Conservation (phyloP, 2,329 filamentous ascomycete species). For the Sarocladium strictum region DNA sequence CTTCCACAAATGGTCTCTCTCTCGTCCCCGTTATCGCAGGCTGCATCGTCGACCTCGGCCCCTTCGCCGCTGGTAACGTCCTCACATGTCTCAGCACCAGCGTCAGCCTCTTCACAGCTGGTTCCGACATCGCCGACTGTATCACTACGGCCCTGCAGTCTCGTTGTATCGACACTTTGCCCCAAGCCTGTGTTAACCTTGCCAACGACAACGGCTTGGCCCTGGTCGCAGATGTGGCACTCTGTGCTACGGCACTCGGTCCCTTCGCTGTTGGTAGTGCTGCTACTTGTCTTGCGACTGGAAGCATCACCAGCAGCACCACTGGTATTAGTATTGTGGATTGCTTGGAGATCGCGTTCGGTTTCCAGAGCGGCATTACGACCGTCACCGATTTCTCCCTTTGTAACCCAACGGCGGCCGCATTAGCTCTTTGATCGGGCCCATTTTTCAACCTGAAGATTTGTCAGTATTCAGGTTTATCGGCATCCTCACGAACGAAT, state of each 20-base stretch:
- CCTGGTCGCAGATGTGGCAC: constrained; percentile 1
- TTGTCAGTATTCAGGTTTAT: too few species aligned
- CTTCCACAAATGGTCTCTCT: constrained; percentile 5
- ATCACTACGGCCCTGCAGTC: constrained; percentile 10
- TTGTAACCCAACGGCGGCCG: constrained; percentile 8
- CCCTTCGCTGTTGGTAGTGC: constrained; percentile 12
- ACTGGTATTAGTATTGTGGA: constrained; percentile 3
- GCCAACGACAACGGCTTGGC: not conserved
- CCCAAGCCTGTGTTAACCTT: constrained; percentile 5
- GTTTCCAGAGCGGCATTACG: constrained; percentile 3
- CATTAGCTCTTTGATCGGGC: too few species aligned
- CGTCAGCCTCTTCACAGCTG: constrained; percentile 4
- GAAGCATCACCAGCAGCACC: not conserved
- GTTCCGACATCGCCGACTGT: constrained; percentile 12
- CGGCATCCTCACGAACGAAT: too few species aligned
- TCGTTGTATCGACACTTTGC: constrained; percentile 11
- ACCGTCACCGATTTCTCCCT: not conserved
- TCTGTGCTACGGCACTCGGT: constrained; percentile 11
- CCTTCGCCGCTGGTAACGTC: constrained; percentile 11
- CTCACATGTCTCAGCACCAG: constrained; percentile 8
- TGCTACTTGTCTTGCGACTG: constrained; percentile 11
- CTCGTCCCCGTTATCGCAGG: constrained; percentile 8
- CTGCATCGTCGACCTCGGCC: constrained; percentile 11
- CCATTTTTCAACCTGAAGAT: too few species aligned
- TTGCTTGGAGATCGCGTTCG: constrained; percentile 10